Conservation (phyloP, 2,329 filamentous ascomycete species). For the Cercospora sesami region DNA sequence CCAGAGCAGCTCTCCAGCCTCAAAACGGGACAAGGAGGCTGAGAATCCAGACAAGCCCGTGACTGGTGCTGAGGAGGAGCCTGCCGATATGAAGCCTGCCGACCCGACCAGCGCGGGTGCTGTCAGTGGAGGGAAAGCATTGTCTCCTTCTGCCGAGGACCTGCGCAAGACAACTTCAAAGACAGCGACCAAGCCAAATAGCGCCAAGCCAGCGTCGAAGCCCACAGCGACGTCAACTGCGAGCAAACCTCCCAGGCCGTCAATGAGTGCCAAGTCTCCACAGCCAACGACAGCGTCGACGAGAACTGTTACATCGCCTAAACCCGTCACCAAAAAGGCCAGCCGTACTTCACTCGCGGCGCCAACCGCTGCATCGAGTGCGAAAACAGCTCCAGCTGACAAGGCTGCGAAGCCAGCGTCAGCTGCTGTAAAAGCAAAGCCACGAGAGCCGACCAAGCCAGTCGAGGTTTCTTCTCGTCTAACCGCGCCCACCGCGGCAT, state of each 20-base stretch:
- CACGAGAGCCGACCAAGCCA: conserved; percentile 69
- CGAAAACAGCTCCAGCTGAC: conserved; percentile 28
- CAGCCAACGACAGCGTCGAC: conserved; percentile 23
- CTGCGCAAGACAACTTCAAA: conserved; percentile 26
- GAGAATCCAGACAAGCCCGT: conserved; percentile 49
- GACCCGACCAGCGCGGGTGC: conserved; percentile 42
- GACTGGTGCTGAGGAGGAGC: conserved; percentile 46
- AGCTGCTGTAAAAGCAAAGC: conserved; percentile 43
- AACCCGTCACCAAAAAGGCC: conserved; percentile 31
- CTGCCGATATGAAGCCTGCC: conserved; percentile 44
- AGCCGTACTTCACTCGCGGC: conserved; percentile 39
- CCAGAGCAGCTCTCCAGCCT: background rate
- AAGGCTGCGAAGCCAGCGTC: conserved; percentile 26
- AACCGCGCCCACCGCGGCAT: conserved; percentile 69
- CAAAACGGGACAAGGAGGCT: conserved; percentile 28
- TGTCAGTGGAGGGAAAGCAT: conserved; percentile 43
- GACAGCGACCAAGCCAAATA: conserved; percentile 22
- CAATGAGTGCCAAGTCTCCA: conserved; percentile 15
- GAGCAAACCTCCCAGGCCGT: conserved; percentile 20
- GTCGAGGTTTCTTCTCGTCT: conserved; percentile 66
- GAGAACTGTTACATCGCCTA: conserved; percentile 14
- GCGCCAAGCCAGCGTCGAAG: conserved; percentile 20
- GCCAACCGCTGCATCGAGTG: conserved; percentile 38
- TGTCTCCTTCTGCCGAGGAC: conserved; percentile 40
- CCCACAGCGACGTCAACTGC: conserved; percentile 22